phyloP scores from a whole-genome alignment of 768 basidiomycete species.

The Leccinum imitatum region DNA sequence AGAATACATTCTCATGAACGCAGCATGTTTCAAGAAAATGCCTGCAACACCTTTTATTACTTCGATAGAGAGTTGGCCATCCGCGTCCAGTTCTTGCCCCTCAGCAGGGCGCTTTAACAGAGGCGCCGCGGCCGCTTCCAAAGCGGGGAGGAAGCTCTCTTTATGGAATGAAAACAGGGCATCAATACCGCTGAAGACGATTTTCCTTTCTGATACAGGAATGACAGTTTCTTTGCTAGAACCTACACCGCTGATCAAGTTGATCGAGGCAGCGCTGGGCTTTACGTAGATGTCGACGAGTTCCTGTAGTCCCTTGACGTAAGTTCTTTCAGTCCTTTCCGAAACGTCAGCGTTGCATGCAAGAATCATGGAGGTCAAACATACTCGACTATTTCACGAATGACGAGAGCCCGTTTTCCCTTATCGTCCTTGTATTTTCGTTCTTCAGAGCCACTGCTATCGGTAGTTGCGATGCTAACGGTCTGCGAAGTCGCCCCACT shows the following conservation, averaged over 20 bases:
- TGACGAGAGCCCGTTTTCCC: constrained; percentile 75
- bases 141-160: constrained; percentile 87
- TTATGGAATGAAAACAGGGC: constrained; percentile 89
- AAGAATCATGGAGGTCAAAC: constrained; percentile 30
- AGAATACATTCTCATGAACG: constrained; percentile 99
- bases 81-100: constrained; percentile 54
- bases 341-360: constrained; percentile 10
- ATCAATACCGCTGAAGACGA: constrained; percentile 91
- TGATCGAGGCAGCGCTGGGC: constrained; percentile 71
- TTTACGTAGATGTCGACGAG: constrained; percentile 94
- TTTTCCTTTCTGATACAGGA: constrained; percentile 80
- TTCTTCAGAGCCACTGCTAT: constrained; percentile 75
- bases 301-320: constrained; percentile 91
- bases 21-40: constrained; percentile 90
- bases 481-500: constrained; percentile 64
- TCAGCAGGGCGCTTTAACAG: constrained; percentile 52
- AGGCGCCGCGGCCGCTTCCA: constrained; percentile 75
- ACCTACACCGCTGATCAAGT: constrained; percentile 65
- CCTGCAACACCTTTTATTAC: constrained; percentile 82
- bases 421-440: constrained; percentile 93
- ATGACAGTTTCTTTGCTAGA: constrained; percentile 82
- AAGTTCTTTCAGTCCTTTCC: constrained; percentile 86
- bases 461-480: constrained; percentile 68
- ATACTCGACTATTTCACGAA: constrained; percentile 90
- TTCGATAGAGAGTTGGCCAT: constrained; percentile 69